A percentile compares a stretch with the other conserved stretches of the same genome.
phyloP scores from a whole-genome alignment of 2,329 filamentous ascomycete genomes.

The Alternaria metachromatica region DNA sequence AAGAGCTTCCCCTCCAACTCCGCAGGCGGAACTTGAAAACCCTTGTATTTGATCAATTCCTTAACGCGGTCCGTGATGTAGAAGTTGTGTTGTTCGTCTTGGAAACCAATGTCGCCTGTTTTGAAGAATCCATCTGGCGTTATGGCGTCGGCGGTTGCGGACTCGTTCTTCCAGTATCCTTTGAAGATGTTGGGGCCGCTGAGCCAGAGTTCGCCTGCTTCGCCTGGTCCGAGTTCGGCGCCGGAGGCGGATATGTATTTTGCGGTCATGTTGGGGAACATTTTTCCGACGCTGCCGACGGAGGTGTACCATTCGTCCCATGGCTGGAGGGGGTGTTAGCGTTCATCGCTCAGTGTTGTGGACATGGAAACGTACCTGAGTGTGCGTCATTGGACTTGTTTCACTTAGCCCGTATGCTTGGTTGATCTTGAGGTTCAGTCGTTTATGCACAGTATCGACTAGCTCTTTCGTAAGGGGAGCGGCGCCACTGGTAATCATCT shows the following conservation, averaged over 20 bases:
- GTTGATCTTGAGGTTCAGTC: slow-evolving; percentile 60
- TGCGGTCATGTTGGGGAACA: slow-evolving; percentile 79
- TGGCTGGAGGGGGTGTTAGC: slow-evolving; percentile 13
- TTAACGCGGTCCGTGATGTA: slow-evolving; percentile 42
- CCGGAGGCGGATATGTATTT: slow-evolving; percentile 72
- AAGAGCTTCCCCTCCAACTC: slow-evolving; percentile 39
- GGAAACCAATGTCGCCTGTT: slow-evolving; percentile 39
- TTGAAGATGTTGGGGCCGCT: slow-evolving; percentile 80
- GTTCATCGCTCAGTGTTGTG: no score
- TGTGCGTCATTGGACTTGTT: slow-evolving; percentile 34
- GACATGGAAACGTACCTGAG: slow-evolving; percentile 17
- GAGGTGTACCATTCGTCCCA: slow-evolving; percentile 35
- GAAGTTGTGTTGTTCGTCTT: slow-evolving; percentile 34
- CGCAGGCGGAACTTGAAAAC: slow-evolving; percentile 39
- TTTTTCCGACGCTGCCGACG: slow-evolving; percentile 76
- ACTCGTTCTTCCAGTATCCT: slow-evolving; percentile 76
- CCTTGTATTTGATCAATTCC: slow-evolving; percentile 43
- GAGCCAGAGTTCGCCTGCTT: slow-evolving; percentile 67
- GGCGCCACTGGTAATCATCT: slow-evolving; percentile 85
- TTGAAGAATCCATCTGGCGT: slow-evolving; percentile 69
- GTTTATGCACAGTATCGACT: slow-evolving; percentile 73
- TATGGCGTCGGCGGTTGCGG: slow-evolving; percentile 72
- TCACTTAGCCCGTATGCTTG: slow-evolving; percentile 36
- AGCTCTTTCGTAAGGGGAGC: slow-evolving; percentile 82
- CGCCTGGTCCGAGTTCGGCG: slow-evolving; percentile 65